Percentiles rank a stretch among this genome's conserved stretches.
phyloP scores from a whole-genome alignment of 1,284 basidiomycete genomes.

The Ustilago trichophora region DNA sequence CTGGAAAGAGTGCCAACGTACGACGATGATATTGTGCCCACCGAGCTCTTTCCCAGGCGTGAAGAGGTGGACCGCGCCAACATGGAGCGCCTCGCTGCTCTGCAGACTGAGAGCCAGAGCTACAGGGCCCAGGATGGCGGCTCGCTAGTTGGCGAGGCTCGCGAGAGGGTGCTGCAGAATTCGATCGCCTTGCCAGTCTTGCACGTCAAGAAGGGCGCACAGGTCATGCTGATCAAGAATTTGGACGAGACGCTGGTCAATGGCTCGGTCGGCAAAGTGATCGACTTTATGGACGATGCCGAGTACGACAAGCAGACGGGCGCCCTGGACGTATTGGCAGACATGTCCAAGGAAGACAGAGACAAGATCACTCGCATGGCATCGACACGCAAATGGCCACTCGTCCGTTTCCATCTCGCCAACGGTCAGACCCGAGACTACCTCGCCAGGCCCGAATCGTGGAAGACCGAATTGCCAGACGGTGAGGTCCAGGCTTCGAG shows the following conservation, averaged over 20 bases:
- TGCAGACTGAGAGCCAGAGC: conserved; percentile 40
- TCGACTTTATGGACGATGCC: conserved; percentile 53
- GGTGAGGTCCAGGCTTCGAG: conserved; percentile 64
- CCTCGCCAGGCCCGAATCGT: conserved; percentile 55
- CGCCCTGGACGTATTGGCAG: conserved; percentile 27
- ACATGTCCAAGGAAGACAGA: conserved; percentile 38
- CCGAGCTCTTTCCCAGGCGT: conserved; percentile 76
- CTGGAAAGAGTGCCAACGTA: conserved; percentile 47
- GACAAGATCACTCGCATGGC: conserved; percentile 50
- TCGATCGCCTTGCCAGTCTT: conserved; percentile 68
- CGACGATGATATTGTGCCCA: conserved; percentile 55
- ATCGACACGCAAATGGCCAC: conserved; percentile 49
- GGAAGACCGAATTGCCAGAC: conserved; percentile 67
- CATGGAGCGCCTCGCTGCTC: conserved; percentile 71
- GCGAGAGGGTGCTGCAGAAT: conserved; percentile 47
- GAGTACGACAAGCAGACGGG: conserved; percentile 57
- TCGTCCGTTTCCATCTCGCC: conserved; percentile 57
- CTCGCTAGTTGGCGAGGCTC: conserved; percentile 32
- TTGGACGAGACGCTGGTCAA: conserved; percentile 80
- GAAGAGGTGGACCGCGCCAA: conserved; percentile 84
- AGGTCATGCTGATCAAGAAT: conserved; percentile 80
- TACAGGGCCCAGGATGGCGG: conserved; percentile 56
- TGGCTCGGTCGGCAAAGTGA: conserved; percentile 79
- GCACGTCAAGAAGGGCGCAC: conserved; percentile 74
- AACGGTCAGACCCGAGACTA: conserved; percentile 52